phyloP scores from a whole-genome alignment of 768 basidiomycete genomes.

The Leccinum subgranulosum region DNA sequence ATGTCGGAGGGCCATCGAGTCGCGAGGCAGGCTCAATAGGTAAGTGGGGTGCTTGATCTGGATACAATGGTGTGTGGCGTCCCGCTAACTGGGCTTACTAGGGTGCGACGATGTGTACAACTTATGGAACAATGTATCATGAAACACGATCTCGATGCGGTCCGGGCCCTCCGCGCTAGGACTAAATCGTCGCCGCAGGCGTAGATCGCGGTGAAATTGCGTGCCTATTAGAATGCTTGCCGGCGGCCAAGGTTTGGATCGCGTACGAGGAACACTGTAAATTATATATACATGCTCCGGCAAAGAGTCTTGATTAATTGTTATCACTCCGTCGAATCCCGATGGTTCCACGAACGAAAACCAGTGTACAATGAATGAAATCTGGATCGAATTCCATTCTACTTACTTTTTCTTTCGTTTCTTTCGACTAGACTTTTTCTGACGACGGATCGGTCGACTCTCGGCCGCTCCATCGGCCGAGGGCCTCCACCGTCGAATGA shows the following conservation, averaged over 20 bases:
- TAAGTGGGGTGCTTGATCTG: slow-evolving; percentile 22
- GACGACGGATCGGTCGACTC: slow-evolving; percentile 33
- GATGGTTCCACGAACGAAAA: not conserved
- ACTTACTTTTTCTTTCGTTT: slow-evolving; percentile 40
- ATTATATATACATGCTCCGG: not conserved
- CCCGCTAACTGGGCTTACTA: slow-evolving; percentile 4
- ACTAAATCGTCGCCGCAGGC: slow-evolving; percentile 4
- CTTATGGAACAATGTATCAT: slow-evolving; percentile 27
- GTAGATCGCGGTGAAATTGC: not conserved
- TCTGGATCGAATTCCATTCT: not conserved
- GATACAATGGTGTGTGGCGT: not conserved
- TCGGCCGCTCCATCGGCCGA: slow-evolving; percentile 23
- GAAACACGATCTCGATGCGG: slow-evolving; percentile 12
- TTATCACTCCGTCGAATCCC: slow-evolving; percentile 7
- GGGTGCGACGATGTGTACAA: slow-evolving; percentile 27
- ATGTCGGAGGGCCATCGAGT: slow-evolving; percentile 53
- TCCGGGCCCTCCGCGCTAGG: slow-evolving; percentile 23
- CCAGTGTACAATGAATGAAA: not conserved
- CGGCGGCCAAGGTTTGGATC: not conserved
- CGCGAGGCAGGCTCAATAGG: slow-evolving; percentile 50
- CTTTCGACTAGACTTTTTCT: slow-evolving; percentile 42
- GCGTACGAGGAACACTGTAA: not conserved
- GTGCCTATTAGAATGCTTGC: not conserved
- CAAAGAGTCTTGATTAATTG: not conserved
- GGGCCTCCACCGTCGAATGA: slow-evolving; percentile 17